Base-by-base conservation (phyloP, 1,139 yeast species). In the Debaryomycetaceae sp. region DNA sequence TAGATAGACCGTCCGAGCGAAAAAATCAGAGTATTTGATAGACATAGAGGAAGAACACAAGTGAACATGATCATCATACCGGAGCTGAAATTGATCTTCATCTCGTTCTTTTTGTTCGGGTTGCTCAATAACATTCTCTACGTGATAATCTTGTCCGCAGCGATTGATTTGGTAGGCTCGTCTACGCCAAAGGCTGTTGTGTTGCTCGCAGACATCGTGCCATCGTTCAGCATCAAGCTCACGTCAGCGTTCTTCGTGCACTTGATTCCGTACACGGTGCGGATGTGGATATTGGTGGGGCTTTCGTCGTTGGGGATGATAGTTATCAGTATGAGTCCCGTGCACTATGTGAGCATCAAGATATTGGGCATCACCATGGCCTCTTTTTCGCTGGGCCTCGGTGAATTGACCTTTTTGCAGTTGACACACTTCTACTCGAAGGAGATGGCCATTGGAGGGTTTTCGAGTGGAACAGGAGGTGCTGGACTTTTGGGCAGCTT, bases 391-490 rank as follows among this genome's bases (percentile, higher is more conserved):
- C 83, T 96, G 0, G 98, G 98, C 0, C 63, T 89, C 19, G 98
- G 98, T 0, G 98, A 92, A 56, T 70, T 87, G 14, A 86, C 96
- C 0, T 92, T 91, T 49, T 63, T 92, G 37, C 95, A 87, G 57
- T 66, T 92, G 58, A 87, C 96, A 1, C 95, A 88, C 57, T 79
- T 67, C 50, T 83, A 76, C 53, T 70, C 70, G 15, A 73, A 73
- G 28, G 57, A 63, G 15, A 41, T 50, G 37, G 73, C 96, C 3
- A 69, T 92, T 35, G 81, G 86, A 36, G 97, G 95, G 0, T 92
- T 94, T 78, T 85, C 95, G 30, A 78, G 89, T 11, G 98, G 98
- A 0, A 92, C 98, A 0, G 98, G 98, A 1, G 95, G 88, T 9
- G 98, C 98, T 0, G 98, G 98, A 0, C 61, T 91, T 3, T 75